Percentiles rank a stretch among this genome's conserved stretches.
phyloP scores from a whole-genome alignment of 2,329 filamentous ascomycete genomes.

The Periconia sp. region DNA sequence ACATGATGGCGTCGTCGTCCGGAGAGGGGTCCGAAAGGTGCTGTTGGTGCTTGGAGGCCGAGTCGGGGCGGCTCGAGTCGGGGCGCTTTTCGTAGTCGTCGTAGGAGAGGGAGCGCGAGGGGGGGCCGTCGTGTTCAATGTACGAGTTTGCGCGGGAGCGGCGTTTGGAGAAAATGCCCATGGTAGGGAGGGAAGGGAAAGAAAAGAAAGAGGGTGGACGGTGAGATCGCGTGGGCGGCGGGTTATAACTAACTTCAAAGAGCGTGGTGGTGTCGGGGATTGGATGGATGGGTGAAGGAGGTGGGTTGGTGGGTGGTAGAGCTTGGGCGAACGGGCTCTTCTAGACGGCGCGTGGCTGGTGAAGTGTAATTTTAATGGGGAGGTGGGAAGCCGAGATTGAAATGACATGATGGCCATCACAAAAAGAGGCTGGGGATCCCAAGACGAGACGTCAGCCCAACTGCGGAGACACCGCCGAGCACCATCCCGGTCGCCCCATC shows the following conservation, averaged over 20 bases:
- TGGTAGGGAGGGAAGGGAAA: constrained; percentile 10
- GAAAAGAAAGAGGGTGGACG: background rate
- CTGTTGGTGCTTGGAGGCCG: constrained; percentile 32
- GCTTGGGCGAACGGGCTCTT: background rate
- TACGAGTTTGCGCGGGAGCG: constrained; percentile 51
- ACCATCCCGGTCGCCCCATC: too few relatives aligned
- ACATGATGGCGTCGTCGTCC: constrained; percentile 45
- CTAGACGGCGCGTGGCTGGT: background rate
- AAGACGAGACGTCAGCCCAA: too few relatives aligned
- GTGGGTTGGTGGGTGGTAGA: too few relatives aligned
- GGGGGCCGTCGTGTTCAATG: constrained; percentile 49
- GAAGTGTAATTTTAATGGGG: background rate
- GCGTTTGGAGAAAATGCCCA: constrained; percentile 54
- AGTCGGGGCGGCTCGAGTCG: constrained; percentile 25
- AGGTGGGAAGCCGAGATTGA: background rate
- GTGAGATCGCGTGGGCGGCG: too few relatives aligned
- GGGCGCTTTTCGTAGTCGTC: constrained; percentile 45
- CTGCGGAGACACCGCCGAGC: too few relatives aligned
- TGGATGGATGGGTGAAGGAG: too few relatives aligned
- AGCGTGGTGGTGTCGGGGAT: too few relatives aligned
- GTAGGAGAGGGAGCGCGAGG: constrained; percentile 43
- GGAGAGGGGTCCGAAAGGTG: constrained; percentile 24
- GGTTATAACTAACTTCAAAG: too few relatives aligned
- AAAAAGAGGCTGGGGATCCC: too few relatives aligned
- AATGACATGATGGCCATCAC: too few relatives aligned